Base-by-base conservation (phyloP, 2,329 filamentous ascomycete species). In the Beauveria sp. region DNA sequence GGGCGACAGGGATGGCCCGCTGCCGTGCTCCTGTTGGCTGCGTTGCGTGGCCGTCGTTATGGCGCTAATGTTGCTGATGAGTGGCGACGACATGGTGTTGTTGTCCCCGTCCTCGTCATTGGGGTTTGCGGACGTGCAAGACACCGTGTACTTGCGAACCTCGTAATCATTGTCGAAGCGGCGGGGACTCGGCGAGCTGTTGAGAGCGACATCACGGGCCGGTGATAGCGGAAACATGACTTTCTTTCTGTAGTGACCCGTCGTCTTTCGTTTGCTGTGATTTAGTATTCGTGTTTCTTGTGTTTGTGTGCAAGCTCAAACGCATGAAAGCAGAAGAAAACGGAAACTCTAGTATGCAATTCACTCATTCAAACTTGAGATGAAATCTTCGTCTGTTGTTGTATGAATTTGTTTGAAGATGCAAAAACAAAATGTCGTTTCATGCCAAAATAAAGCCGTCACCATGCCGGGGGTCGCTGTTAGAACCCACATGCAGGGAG, bases 11-110 rank as follows among this genome's bases (percentile, higher is more conserved):
- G 14, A 20, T 52, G 47, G 22, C 8, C 6, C 34, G 12, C 12
- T 38, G 34, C 30, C 34, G 45, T 6, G 5, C 5, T 56, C 55
- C 20, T 56, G 26, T n/a, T 59, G 59, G 38, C 43, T 61, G 30
- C 22, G 46, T 18, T 18, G 14, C 18, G 53, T 56, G 24, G 57
- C 38, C 65, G 55, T 69, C 73, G 47, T 78, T 74, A 61, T 16
- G 38, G 56, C 22, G 80, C 63, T 81, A 77, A 10, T 74, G 73
- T 34, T 78, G 77, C 67, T 80, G 77, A 66, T 79, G 79, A 26
- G 78, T 77, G 7, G 80, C 69, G 6, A 77, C 72, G 55, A 81
- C 42, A 58, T 58, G 40, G 43, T 42, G 55, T 62, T 56, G 3
- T 43, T 43, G n/a, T 58, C 34, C 34, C 34, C 40, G 14, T 53